Conservation (phyloP, 129 eudicot genomes). For the Arctium minus region DNA sequence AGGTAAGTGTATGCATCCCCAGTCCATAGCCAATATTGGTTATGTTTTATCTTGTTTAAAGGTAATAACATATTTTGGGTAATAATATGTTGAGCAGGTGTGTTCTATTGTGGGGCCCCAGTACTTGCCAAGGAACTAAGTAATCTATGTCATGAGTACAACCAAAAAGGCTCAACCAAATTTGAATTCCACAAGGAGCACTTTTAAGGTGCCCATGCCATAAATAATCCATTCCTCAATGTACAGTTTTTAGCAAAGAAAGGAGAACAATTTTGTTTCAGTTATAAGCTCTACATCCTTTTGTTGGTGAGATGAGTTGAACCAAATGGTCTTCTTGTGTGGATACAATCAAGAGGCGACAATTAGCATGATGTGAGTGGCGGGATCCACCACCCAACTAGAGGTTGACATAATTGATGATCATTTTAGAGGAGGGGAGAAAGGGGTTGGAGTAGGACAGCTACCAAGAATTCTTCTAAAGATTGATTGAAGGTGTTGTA, state of each 20-base stretch:
- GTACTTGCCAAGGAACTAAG: conserved; percentile 82
- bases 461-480: neutral
- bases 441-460: conserved; percentile 8
- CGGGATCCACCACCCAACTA: conserved; percentile 16
- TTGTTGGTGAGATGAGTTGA: conserved; percentile 24
- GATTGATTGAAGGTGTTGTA: conserved; percentile 14
- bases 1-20: conserved; percentile 42
- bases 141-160: conserved; percentile 68
- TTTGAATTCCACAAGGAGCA: conserved; percentile 95
- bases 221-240: neutral
- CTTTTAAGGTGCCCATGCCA: conserved; percentile 37
- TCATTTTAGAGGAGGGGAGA: conserved; percentile 9
- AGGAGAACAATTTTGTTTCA: conserved; percentile 16
- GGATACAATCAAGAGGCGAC: conserved; percentile 12
- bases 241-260: conserved; percentile 3
- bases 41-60: neutral
- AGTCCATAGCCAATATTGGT: neutral
- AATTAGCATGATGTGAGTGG: conserved; percentile 15
- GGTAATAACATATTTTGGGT: neutral
- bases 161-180: conserved; percentile 86
- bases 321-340: neutral
- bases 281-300: neutral
- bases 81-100: conserved; percentile 48
- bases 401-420: conserved; percentile 6
- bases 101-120: conserved; percentile 94